Evolutionary conservation across 2,329 filamentous ascomycete genomes (phyloP), one percentile per base, ranked within the genome.

Genomic region (Stromatinia cepivora): DNA sequence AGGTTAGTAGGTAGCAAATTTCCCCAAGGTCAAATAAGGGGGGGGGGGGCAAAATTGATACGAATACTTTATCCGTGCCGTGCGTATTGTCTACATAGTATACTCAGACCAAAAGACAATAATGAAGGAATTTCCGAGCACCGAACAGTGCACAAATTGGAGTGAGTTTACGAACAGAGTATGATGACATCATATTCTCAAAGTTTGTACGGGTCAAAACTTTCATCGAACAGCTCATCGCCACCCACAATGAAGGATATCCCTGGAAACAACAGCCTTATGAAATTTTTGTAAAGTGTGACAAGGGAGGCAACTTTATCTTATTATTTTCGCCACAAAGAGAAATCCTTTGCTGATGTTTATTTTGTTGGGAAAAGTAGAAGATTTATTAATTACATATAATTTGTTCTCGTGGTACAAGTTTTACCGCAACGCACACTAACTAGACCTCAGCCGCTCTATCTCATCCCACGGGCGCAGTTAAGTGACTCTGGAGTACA

Each of bases 161-260:
- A 59, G 52, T 53, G 50, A 53, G 57, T 31, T 13, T n/a, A 17
- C 2, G 28, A 22, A 15, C 42, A 13, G 5, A 25, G 17, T 9
- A 15, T 15, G 20, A 61, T 61, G 58, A 46, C 58, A 61, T 61
- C 58, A 61, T 28, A 20, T 45, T 28, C 56, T 7, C 17, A 34
- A 15, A 39, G 20, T 22, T 25, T 58, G 39, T 13, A 42, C 15
- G 17, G 31, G 20, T 58, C 3, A 58, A 42, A 42, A 58, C 22
- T 7, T 59, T 39, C 31, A 42, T 42, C 36, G 36, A 62, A 62
- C 59, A 62, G 45, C 59, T 62, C 59, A 62, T 62, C 59, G 45
- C 45, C 22, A 20, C 31, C 45, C 22, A 20, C 31, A 36, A 36
- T 50, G 10, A 36, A 62, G 59, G 59, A 62, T 62, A 36, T 50